A percentile compares a stretch with the other conserved stretches of the same genome.
phyloP scores from a whole-genome alignment of 768 basidiomycete species.

The Asterophora parasitica region DNA sequence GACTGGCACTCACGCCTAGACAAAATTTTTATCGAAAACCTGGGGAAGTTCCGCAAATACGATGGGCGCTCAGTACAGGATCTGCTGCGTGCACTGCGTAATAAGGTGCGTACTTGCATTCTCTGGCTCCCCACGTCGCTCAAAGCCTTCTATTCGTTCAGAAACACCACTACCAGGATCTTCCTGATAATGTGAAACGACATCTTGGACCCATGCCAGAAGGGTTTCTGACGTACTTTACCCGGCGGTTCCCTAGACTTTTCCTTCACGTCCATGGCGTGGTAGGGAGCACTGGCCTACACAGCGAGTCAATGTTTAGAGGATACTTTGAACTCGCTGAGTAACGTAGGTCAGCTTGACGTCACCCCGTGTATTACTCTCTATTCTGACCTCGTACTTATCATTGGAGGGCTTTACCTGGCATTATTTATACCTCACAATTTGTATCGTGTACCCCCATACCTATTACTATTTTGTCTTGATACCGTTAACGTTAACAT shows the following conservation, averaged over 20 bases:
- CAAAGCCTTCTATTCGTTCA: constrained; percentile 23
- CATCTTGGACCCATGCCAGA: constrained; percentile 88
- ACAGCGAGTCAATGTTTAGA: constrained; percentile 86
- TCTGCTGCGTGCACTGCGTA: constrained; percentile 85
- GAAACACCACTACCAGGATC: constrained; percentile 98
- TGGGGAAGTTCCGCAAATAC: constrained; percentile 98
- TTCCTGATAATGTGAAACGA: constrained; percentile 87
- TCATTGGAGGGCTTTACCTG: neutral
- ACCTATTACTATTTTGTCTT: constrained; percentile 3
- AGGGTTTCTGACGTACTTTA: constrained; percentile 92
- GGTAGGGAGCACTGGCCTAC: constrained; percentile 64
- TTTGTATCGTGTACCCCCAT: constrained; percentile 12
- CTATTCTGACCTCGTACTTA: neutral
- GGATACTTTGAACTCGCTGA: constrained; percentile 72
- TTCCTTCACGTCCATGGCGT: constrained; percentile 93
- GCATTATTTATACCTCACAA: constrained; percentile 13
- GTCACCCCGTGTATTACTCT: neutral
- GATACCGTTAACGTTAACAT: neutral
- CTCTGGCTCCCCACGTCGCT: neutral
- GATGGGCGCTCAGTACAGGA: constrained; percentile 90
- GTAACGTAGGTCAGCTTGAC: constrained; percentile 1
- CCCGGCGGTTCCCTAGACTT: constrained; percentile 82
- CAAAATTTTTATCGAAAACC: constrained; percentile 85
- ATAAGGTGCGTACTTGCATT: constrained; percentile 62
- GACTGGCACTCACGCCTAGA: constrained; percentile 91